These are phyloP conservation scores for Podospora pseudopauciseta DNA, from an alignment of 495 filamentous ascomycete species.

Conservation along the genomic window DNA sequence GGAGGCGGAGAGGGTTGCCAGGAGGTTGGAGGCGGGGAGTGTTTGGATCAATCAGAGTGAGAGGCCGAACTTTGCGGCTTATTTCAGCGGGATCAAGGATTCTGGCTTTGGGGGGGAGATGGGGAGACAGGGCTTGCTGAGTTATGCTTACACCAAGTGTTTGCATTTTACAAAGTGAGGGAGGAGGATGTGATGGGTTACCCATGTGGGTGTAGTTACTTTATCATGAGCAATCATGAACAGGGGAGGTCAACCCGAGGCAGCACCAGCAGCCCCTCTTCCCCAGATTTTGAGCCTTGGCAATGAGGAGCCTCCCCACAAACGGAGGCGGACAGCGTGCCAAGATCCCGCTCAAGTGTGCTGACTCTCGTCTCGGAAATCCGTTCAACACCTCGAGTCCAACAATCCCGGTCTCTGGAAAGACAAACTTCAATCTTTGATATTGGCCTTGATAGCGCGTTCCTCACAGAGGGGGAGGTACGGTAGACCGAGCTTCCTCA, in stretches of 20 bases:
- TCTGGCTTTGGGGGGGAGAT: constrained; percentile 64
- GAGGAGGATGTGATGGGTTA: background rate
- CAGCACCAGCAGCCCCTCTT: background rate
- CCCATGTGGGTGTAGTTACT: background rate
- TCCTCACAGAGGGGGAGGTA: background rate
- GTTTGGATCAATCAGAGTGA: constrained; percentile 59
- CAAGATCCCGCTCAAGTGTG: background rate
- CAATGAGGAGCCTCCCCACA: background rate
- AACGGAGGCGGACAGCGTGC: background rate
- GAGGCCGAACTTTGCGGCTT: constrained; percentile 48
- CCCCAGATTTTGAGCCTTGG: background rate
- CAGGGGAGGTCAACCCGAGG: background rate
- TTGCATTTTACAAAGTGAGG: constrained; percentile 18
- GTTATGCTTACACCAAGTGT: constrained; percentile 57
- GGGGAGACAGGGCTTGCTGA: constrained; percentile 54
- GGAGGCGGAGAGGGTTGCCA: constrained; percentile 48
- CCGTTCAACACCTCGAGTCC: background rate
- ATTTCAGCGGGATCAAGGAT: constrained; percentile 63
- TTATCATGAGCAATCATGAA: no score
- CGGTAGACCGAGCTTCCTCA: background rate
- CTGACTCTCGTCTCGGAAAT: background rate
- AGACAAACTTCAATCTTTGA: background rate
- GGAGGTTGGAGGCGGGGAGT: constrained; percentile 50
- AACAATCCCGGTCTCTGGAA: no score
- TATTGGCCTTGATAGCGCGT: background rate